Evolutionary conservation across 176 grass and related monocot species (phyloP).

Genomic region (Oryza brachyantha): DNA sequence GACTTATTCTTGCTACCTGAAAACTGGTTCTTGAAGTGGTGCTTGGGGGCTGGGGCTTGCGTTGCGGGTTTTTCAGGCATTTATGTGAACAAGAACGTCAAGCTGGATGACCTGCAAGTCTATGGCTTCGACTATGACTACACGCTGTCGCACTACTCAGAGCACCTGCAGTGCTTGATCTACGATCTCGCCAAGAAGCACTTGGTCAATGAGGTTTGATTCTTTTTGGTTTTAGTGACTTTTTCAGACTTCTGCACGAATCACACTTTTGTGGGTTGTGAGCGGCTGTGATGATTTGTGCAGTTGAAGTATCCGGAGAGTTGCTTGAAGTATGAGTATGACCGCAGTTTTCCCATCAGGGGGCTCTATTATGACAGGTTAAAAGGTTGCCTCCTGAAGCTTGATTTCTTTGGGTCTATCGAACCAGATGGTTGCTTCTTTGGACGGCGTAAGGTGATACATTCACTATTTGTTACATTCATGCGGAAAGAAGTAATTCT

Average conservation of each 20-base stretch:
- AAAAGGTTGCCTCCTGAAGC: conserved; percentile 88
- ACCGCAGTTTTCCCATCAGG: conserved; percentile 79
- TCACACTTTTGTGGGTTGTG: neutral
- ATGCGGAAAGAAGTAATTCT: conserved; percentile 5
- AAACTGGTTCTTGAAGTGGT: neutral
- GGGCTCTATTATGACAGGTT: conserved; percentile 91
- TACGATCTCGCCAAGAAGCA: conserved; percentile 96
- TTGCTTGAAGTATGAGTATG: conserved; percentile 86
- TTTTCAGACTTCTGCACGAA: neutral
- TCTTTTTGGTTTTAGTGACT: neutral
- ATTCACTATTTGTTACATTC: neutral
- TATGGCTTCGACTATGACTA: conserved; percentile 99
- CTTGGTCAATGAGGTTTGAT: conserved; percentile 80
- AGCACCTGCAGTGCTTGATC: conserved; percentile 74
- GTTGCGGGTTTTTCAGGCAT: conserved; percentile 52
- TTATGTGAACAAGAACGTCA: conserved; percentile 88
- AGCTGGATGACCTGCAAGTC: conserved; percentile 78
- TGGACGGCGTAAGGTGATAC: conserved; percentile 67
- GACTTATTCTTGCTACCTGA: neutral
- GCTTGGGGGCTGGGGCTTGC: neutral
- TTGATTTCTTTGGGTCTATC: conserved; percentile 98
- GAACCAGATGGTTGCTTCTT: conserved; percentile 93
- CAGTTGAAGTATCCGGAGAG: conserved; percentile 93
- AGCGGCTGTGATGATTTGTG: conserved; percentile 23
- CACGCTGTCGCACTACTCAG: conserved; percentile 84